Conservation (phyloP, 2,329 filamentous ascomycete genomes). For the Trichoderma sp. region DNA sequence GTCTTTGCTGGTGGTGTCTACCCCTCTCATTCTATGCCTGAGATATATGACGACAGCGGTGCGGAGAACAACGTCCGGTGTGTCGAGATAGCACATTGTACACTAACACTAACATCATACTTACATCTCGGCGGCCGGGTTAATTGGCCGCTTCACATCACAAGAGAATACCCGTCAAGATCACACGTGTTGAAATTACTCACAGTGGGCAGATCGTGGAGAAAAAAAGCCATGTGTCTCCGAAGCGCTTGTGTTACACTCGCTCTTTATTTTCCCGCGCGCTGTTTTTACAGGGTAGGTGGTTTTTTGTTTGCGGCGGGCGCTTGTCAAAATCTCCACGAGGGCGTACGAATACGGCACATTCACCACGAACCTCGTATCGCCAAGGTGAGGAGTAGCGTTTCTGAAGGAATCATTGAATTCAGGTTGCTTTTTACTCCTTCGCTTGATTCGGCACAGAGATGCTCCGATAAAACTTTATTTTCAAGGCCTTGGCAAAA, state of each 20-base stretch:
- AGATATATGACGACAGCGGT: slow-evolving; percentile 8
- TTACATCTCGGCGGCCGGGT: not conserved
- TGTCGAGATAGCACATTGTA: not conserved
- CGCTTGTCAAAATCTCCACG: not conserved
- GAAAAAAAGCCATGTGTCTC: not conserved
- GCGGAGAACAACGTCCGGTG: slow-evolving; percentile 9
- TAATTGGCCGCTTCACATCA: not conserved
- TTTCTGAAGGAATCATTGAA: not conserved
- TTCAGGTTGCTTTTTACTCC: not conserved
- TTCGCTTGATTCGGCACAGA: slow-evolving; percentile 5
- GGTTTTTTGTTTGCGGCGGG: not conserved
- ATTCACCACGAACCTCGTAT: not conserved
- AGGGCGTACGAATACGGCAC: not conserved
- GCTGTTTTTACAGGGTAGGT: not conserved
- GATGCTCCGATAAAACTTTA: slow-evolving; percentile 9
- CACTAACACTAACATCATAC: not conserved
- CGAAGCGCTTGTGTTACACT: not conserved
- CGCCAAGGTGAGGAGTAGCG: not conserved
- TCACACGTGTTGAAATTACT: not conserved
- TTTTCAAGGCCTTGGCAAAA: not conserved
- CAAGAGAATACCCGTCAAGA: not conserved
- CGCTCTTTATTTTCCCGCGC: not conserved
- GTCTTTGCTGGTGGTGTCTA: not conserved
- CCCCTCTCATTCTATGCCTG: slow-evolving; percentile 2
- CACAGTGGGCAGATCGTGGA: slow-evolving; percentile 12